These are phyloP conservation scores for Echinosophora koreensis DNA, from an alignment of 306 rosid species.

Conservation along the genomic window DNA sequence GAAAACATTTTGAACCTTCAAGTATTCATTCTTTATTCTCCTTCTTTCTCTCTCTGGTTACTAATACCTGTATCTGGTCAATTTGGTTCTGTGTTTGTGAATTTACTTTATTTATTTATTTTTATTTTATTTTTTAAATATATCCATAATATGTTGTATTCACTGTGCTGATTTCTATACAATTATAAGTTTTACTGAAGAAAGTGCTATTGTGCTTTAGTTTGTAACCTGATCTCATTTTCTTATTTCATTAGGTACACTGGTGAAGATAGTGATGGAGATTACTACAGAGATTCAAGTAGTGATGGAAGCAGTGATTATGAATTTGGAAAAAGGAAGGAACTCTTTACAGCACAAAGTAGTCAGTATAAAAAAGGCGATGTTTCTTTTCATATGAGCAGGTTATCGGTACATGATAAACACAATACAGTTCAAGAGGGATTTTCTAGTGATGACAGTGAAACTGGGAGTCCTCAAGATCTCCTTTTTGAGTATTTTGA, in stretches of 20 bases:
- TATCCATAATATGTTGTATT: neutral
- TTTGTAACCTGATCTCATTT: constrained; percentile 37
- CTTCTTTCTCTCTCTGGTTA: neutral
- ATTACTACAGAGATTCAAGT: constrained; percentile 75
- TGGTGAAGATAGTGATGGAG: constrained; percentile 71
- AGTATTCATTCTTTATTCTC: constrained; percentile 23
- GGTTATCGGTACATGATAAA: constrained; percentile 58
- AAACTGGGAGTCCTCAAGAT: constrained; percentile 63
- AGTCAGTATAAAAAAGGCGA: constrained; percentile 49
- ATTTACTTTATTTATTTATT: neutral
- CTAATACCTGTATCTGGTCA: neutral
- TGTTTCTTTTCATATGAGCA: constrained; percentile 48
- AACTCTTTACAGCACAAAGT: constrained; percentile 47
- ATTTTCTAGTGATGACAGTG: constrained; percentile 79
- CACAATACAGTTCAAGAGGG: constrained; percentile 56
- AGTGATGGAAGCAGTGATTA: constrained; percentile 86
- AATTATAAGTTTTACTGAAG: constrained; percentile 7
- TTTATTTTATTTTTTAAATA: neutral
- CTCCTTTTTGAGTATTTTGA: constrained; percentile 79
- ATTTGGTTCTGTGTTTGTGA: neutral
- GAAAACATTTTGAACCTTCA: neutral
- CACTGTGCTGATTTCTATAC: neutral
- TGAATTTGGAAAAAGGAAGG: constrained; percentile 61
- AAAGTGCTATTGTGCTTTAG: constrained; percentile 3
- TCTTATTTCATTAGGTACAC: constrained; percentile 56